Percentiles rank a stretch among this genome's conserved stretches.
Conservation (phyloP, 768 basidiomycete species). For the Jaapia argillacea region DNA sequence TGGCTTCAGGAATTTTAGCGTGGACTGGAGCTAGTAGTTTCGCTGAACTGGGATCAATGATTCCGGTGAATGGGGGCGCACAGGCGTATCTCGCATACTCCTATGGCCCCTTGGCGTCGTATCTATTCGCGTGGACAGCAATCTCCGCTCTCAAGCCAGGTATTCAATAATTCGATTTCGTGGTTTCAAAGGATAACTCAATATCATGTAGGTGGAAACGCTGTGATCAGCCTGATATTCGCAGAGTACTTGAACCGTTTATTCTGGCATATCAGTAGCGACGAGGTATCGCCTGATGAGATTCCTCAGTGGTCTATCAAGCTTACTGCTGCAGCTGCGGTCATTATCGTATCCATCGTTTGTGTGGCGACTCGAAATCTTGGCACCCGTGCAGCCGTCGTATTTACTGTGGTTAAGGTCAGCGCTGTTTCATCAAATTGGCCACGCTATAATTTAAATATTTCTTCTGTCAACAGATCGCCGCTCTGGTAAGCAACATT, state of each 20-base stretch:
- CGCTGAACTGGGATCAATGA: conserved; percentile 84
- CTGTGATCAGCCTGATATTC: conserved; percentile 84
- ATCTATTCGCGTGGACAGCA: conserved; percentile 91
- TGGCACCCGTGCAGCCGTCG: conserved; percentile 73
- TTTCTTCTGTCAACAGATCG: conserved; percentile 30
- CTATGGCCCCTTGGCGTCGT: conserved; percentile 80
- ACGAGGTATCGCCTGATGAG: conserved; percentile 62
- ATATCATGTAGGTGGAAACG: conserved; percentile 45
- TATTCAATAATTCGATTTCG: conserved; percentile 17
- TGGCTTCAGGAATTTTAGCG: conserved; percentile 70
- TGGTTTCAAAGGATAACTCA: neutral
- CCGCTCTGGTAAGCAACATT: conserved; percentile 44
- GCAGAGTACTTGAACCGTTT: conserved; percentile 90
- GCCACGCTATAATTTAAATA: conserved; percentile 6
- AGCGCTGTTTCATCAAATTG: conserved; percentile 1
- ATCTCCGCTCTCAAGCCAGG: conserved; percentile 84
- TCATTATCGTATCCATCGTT: conserved; percentile 62
- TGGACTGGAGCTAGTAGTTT: conserved; percentile 97
- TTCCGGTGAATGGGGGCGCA: conserved; percentile 59
- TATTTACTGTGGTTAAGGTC: conserved; percentile 87
- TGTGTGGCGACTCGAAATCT: conserved; percentile 71
- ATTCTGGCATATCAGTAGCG: conserved; percentile 66
- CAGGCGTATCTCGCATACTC: conserved; percentile 85
- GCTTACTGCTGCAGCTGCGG: conserved; percentile 67
- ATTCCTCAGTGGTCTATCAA: conserved; percentile 92